Evolutionary conservation across 176 grass and related monocot species (phyloP).

Genomic region (Neostapfia colusana): DNA sequence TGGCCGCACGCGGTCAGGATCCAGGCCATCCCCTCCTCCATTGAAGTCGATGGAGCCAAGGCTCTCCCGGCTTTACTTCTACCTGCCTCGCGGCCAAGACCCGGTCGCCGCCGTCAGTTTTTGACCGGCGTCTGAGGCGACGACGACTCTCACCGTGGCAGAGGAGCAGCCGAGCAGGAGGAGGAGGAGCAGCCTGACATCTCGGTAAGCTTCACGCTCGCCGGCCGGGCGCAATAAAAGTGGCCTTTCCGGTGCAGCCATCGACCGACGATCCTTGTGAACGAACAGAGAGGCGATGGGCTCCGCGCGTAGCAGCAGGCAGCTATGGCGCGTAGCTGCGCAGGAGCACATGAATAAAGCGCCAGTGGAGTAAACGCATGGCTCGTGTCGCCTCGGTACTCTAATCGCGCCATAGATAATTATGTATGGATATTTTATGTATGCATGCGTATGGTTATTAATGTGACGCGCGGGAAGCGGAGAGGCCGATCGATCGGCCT

Average conservation of each 20-base stretch:
- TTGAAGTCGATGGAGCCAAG: not conserved
- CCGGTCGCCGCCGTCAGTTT: constrained; percentile 13
- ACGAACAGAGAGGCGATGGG: not conserved
- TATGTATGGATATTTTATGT: too few species aligned
- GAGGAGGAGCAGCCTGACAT: too few species aligned
- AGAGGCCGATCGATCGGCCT: not conserved
- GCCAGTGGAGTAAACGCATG: constrained; percentile 25
- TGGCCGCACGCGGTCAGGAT: constrained; percentile 11
- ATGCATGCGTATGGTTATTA: not conserved
- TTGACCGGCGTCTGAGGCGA: constrained; percentile 8
- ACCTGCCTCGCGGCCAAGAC: not conserved
- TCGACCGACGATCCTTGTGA: constrained; percentile 38
- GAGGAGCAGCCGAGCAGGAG: too few species aligned
- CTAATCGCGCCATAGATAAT: not conserved
- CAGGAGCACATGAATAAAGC: constrained; percentile 39
- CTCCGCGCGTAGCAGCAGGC: not conserved
- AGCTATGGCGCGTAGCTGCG: not conserved
- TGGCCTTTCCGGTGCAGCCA: constrained; percentile 31
- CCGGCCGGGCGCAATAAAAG: constrained; percentile 36
- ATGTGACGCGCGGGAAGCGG: constrained; percentile 14
- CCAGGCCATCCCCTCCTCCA: not conserved
- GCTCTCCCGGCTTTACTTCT: not conserved
- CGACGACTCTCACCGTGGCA: not conserved
- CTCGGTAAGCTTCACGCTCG: constrained; percentile 3
- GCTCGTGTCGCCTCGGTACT: constrained; percentile 35